Evolutionary conservation across 208 protist genomes (phyloP), one percentile per base, ranked within the genome.

Genomic region (Porcisia hertigi): DNA sequence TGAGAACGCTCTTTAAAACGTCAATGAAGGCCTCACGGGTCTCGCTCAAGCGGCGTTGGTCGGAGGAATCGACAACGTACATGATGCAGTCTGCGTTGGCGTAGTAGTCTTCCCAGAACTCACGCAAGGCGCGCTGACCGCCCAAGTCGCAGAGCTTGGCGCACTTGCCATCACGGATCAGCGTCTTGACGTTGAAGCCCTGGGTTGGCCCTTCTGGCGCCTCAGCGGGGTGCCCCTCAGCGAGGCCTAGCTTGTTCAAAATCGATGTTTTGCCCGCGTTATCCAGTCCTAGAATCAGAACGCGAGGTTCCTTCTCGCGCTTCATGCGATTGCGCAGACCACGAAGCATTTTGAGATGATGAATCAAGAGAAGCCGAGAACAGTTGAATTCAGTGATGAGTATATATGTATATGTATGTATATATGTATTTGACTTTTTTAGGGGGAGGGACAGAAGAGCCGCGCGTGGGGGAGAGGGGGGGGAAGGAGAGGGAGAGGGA

Each of bases 71-170:
- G 39, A 99, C 94, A 30, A 99, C 98, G 82, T 98, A 99, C 79
- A 99, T 98, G 79, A 99, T 90, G 70, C 94, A 98, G 79, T 99
- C 98, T 1, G 98, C 99, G 84, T 98, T 95, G 5, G 91, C 91
- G 87, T 99, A 99, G 86, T 99, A 99, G 84, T 99, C 97, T 76
- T 98, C 85, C 98, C 98, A 99, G 94, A 98, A 99, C 8, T 98
- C 97, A 30, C 99, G 94, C 47, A 99, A 88, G 25, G 98, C 97
- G 55, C 97, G 96, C 92, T 99, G 99, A 25, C 99, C 99, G 25
- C 99, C 99, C 34, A 99, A 94, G 86, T 99, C 99, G 94, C 99
- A 99, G 52, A 99, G 87, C 84, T 99, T 99, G 34, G 99, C 87
- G 69, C 95, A 96, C 85, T 94, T 96, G 18, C 91, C 96, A 39